These are phyloP conservation scores for Hanseniaspora valbyensis DNA, from an alignment of 805 yeast species.

Conservation along the genomic window DNA sequence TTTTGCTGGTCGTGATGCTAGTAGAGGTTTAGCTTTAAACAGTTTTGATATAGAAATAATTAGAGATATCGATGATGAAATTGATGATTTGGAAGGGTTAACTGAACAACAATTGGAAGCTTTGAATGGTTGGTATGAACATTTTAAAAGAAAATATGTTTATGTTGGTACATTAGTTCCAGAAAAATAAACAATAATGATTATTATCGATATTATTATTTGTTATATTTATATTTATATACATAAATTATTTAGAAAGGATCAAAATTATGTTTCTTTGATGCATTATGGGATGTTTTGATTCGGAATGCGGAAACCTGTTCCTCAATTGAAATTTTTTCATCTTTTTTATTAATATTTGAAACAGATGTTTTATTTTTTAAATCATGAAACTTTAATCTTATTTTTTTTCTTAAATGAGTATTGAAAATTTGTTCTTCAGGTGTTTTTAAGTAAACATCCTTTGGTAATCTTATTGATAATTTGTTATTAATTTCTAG, in stretches of 20 bases:
- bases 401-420: background rate
- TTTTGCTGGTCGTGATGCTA: conserved; percentile 93
- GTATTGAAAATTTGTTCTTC: conserved; percentile 3
- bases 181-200: conserved; percentile 24
- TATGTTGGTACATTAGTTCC: conserved; percentile 61
- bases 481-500: too few relatives aligned
- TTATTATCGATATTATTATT: too few relatives aligned
- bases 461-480: too few relatives aligned
- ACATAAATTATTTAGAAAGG: background rate
- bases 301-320: too few relatives aligned
- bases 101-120: conserved; percentile 49
- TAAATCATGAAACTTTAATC: conserved; percentile 6
- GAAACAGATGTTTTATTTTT: background rate
- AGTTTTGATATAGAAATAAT: conserved; percentile 64
- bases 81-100: conserved; percentile 61
- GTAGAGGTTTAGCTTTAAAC: conserved; percentile 80
- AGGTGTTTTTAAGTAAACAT: too few relatives aligned
- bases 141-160: conserved; percentile 71
- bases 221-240: background rate
- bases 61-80: conserved; percentile 60
- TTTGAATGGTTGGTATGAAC: conserved; percentile 74
- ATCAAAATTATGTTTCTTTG: too few relatives aligned
- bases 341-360: background rate
- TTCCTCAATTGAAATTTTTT: too few relatives aligned
- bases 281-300: too few relatives aligned